phyloP scores from a whole-genome alignment of 345 rosid genomes.

The Hibiscus trionum region DNA sequence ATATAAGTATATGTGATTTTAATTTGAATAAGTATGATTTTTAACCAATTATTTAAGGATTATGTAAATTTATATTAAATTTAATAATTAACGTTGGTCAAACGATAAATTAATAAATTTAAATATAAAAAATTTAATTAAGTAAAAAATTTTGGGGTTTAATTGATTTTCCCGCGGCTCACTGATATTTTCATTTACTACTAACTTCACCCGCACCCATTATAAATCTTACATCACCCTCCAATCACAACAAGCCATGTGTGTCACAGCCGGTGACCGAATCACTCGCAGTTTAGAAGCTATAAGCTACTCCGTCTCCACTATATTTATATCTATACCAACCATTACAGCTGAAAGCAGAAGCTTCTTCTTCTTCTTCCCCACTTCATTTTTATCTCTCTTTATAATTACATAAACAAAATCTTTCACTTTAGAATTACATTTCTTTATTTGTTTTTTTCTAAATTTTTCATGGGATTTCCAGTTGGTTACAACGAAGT shows the following conservation, averaged over 20 bases:
- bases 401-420: not conserved
- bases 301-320: too few species aligned
- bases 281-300: not conserved
- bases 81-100: too few species aligned
- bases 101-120: too few species aligned
- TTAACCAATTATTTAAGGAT: too few species aligned
- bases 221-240: not conserved
- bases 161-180: too few species aligned
- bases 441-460: not conserved
- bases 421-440: not conserved
- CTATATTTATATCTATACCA: not conserved
- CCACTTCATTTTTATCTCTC: not conserved
- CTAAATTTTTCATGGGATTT: constrained; percentile 51
- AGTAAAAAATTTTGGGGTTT: too few species aligned
- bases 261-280: not conserved
- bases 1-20: too few species aligned
- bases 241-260: constrained; percentile 1
- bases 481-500: constrained; percentile 76
- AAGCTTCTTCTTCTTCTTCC: too few species aligned
- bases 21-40: too few species aligned
- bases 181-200: not conserved
- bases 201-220: not conserved
- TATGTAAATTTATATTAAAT: too few species aligned
- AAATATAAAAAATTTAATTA: too few species aligned
- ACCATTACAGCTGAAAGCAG: constrained; percentile 5